A percentile compares a stretch with the other conserved stretches of the same genome.
Evolutionary conservation across 2,329 filamentous ascomycete genomes (phyloP).

Genomic region (Amylocarpus encephaloides): DNA sequence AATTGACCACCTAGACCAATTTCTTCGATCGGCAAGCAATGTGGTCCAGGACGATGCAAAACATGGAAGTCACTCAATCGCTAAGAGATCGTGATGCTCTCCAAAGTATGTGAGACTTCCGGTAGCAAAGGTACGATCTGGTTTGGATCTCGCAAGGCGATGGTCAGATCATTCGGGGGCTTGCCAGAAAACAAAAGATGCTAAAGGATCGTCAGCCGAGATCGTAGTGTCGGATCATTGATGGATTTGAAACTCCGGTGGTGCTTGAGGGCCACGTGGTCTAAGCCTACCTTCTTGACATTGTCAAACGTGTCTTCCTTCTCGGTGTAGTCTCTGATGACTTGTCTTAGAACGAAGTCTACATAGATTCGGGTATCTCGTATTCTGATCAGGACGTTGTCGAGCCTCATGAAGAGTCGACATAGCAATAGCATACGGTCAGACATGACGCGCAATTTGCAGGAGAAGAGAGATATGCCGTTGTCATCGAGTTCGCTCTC

Average conservation of each 20-base stretch:
- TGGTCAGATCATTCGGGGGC: slow-evolving; percentile 65
- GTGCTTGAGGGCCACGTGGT: background rate
- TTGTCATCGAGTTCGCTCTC: slow-evolving; percentile 98
- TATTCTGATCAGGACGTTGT: slow-evolving; percentile 81
- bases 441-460: slow-evolving; percentile 91
- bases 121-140: slow-evolving; percentile 63
- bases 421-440: slow-evolving; percentile 76
- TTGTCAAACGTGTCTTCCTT: slow-evolving; percentile 75
- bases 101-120: slow-evolving; percentile 61
- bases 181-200: slow-evolving; percentile 44
- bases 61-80: background rate
- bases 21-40: background rate
- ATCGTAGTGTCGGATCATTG: background rate
- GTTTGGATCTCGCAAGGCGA: slow-evolving; percentile 75
- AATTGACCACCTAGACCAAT: too few species aligned
- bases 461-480: slow-evolving; percentile 82
- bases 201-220: slow-evolving; percentile 32
- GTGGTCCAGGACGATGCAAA: background rate
- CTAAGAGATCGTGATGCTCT: slow-evolving; percentile 35
- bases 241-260: background rate
- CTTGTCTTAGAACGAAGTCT: slow-evolving; percentile 72
- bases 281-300: slow-evolving; percentile 57
- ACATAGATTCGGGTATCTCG: slow-evolving; percentile 88
- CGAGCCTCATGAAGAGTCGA: slow-evolving; percentile 86
- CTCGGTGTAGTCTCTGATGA: slow-evolving; percentile 86